phyloP scores from a whole-genome alignment of 768 basidiomycete species.

The Daedaleopsis nitida region DNA sequence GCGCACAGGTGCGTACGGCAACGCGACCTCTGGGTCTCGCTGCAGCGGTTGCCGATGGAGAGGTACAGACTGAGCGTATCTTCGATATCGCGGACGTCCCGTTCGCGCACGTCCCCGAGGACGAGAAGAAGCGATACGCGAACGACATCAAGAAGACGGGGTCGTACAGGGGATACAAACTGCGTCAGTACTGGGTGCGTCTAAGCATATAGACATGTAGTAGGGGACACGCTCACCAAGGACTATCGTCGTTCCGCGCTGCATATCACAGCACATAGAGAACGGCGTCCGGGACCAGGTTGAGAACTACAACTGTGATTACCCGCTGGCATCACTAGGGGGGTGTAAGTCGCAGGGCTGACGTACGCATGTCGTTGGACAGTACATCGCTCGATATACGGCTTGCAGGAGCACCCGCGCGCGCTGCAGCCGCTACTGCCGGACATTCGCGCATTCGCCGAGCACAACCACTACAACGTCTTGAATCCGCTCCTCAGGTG shows the following conservation, averaged over 20 bases:
- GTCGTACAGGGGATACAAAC: slow-evolving; percentile 59
- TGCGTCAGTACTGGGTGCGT: slow-evolving; percentile 54
- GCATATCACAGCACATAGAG: slow-evolving; percentile 50
- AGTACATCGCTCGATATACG: slow-evolving; percentile 55
- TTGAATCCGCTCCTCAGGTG: slow-evolving; percentile 51
- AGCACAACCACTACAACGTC: slow-evolving; percentile 53
- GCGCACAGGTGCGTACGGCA: slow-evolving; percentile 26
- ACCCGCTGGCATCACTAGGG: not conserved
- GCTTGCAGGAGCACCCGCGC: slow-evolving; percentile 47
- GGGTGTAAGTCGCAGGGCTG: no score
- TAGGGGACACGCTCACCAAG: not conserved
- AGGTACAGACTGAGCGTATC: slow-evolving; percentile 32
- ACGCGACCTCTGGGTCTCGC: no score
- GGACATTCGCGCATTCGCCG: slow-evolving; percentile 52
- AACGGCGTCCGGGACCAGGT: slow-evolving; percentile 62
- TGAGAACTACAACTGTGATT: slow-evolving; percentile 59
- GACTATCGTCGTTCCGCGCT: no score
- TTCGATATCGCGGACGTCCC: slow-evolving; percentile 40
- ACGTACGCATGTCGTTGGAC: not conserved
- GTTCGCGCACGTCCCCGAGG: slow-evolving; percentile 34
- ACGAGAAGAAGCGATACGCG: slow-evolving; percentile 35
- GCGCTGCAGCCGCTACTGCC: slow-evolving; percentile 51
- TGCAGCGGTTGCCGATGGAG: no score
- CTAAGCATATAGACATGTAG: not conserved
- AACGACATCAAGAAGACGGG: slow-evolving; percentile 42